phyloP scores from a whole-genome alignment of 2,329 filamentous ascomycete genomes.

The Dactylellina cionopaga region DNA sequence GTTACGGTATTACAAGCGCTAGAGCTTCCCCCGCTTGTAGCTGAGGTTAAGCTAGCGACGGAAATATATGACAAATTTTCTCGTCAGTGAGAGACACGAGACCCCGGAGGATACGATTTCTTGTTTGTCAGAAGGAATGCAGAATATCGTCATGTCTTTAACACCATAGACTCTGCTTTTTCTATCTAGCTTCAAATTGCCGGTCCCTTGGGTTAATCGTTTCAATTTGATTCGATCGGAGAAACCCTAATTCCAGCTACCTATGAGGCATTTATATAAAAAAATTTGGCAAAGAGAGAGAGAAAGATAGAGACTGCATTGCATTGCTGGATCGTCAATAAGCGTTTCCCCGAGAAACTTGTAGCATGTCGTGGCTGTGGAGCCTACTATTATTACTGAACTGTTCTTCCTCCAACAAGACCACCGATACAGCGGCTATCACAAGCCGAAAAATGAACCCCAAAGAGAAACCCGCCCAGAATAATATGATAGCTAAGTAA shows the following conservation, averaged over 20 bases:
- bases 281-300: no score
- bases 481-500: not conserved
- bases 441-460: constrained; percentile 1
- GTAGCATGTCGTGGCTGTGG: not conserved
- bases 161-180: no score
- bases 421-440: not conserved
- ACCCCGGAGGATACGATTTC: not conserved
- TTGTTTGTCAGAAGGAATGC: not conserved
- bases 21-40: no score
- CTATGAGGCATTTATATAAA: constrained; percentile 36
- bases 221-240: not conserved
- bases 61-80: constrained; percentile 11
- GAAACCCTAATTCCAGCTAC: not conserved
- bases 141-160: not conserved
- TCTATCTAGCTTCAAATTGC: no score
- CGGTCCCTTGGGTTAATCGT: no score
- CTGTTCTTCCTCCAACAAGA: not conserved
- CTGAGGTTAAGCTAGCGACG: no score
- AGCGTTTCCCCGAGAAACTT: not conserved
- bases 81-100: no score
- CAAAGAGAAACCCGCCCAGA: not conserved
- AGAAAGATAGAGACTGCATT: no score
- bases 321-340: constrained; percentile 7
- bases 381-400: not conserved
- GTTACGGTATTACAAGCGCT: no score